Base-by-base conservation (phyloP, 371 early-diverging fungal species). In the Phascolomyces articulosus region DNA sequence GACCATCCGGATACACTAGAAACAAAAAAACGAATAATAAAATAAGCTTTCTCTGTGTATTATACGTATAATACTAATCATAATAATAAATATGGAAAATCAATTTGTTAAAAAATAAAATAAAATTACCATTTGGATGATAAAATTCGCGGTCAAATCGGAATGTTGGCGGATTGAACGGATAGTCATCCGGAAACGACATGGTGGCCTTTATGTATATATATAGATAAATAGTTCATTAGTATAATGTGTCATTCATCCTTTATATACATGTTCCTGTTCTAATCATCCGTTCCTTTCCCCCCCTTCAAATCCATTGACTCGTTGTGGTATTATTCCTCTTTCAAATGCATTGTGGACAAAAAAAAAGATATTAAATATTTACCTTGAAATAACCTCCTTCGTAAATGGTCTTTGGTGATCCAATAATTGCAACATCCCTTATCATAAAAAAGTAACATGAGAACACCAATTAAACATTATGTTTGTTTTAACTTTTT, bases 321-420 rank as follows among this genome's bases (percentile, higher is more conserved):
- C n/a, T n/a, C n/a, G n/a, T n/a, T n/a, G n/a, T n/a, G n/a, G n/a
- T n/a, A n/a, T n/a, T n/a, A n/a, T n/a, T n/a, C n/a, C n/a, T n/a
- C n/a, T n/a, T n/a, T 26, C 18, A 2, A 55, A 28, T 21, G 23
- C 18, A 44, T 21, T 21, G 23, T 10, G 10, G 38, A 23, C 4
- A 58, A 54, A 13, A 49, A n/a, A 4, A 15, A 10, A n/a, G n/a
- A n/a, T n/a, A n/a, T n/a, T n/a, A n/a, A n/a, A n/a, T n/a, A n/a
- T n/a, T 21, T 78, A 94, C 94, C 79, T 90, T 93, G 80, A 94
- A 94, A 69, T 95, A 93, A 11, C 95, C 96, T 54, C 93, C 93
- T 76, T 96, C 96, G 55, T 92, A 96, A 24, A 91, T 85, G 11
- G 95, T 96, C 48, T 89, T 91, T 62, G 89, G 87, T 40, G 94